Base-by-base conservation (phyloP, 495 filamentous ascomycete genomes). In the Neurospora intermedia region DNA sequence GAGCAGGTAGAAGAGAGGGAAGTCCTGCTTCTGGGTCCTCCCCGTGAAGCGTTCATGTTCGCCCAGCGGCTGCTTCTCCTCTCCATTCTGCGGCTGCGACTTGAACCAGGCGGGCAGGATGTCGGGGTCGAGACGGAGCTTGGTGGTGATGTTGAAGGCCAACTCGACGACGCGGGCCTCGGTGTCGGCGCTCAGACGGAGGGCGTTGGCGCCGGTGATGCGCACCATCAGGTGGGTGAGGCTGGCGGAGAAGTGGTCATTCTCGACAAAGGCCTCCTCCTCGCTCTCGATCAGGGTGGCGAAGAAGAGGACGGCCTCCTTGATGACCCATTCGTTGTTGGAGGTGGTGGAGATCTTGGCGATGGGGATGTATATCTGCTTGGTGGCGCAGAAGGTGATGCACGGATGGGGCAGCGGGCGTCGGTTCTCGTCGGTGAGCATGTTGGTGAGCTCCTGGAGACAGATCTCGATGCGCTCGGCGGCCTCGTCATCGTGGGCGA, bases 1-100 rank as follows among this genome's bases (percentile, higher is more conserved):
- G 73, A 98, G 85, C 42, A 97, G 83, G 81, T 98, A 98, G 83
- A 98, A 98, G 31, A 99, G 78, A 1, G 96, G 96, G 78, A 99
- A 98, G 76, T 96, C 94, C 76, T 95, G 92, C 81, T 94, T 97
- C 75, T 96, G 90, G 43, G 91, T 96, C 59, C 91, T 87, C 27
- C 94, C 94, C 2, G 91, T 92, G 80, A 96, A 98, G 80, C 89
- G 85, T 83, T 93, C 85, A 79, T 84, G 82, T 73, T 81, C 72
- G 77, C 76, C 77, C 20, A 78, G 74, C 39, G 81, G 83, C 76
- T 81, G 79, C 70, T 81, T 86, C 62, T 82, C 82, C 70, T 87
- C 86, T 66, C 78, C 74, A 73, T 80, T 71, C 48, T 82, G 74
- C 80, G 86, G 74, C 78, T 83, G 80, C 10, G 85, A 80, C 69